Evolutionary conservation across 495 filamentous ascomycete genomes (phyloP).

Genomic region (Lophiostoma macrostomum): DNA sequence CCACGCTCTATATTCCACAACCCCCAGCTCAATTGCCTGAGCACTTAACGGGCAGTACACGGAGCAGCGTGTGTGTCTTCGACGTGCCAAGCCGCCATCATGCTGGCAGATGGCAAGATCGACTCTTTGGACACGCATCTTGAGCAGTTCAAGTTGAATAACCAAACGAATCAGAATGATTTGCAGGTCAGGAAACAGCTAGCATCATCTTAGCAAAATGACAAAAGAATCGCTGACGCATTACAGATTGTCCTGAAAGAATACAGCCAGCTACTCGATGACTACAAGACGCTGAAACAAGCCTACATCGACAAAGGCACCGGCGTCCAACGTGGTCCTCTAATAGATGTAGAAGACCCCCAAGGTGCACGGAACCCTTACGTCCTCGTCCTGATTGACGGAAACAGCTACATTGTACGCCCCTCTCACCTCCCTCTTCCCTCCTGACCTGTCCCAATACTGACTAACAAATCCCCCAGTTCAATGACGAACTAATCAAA

Average conservation of each 20-base stretch:
- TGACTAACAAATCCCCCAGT: conserved; percentile 32
- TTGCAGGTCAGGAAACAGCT: conserved; percentile 13
- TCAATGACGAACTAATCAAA: conserved; percentile 54
- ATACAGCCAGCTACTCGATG: conserved; percentile 44
- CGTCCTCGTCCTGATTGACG: conserved; percentile 59
- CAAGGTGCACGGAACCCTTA: conserved; percentile 59
- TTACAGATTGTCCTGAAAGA: conserved; percentile 24
- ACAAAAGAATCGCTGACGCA: background rate
- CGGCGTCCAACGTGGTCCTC: too few species aligned
- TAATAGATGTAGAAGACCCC: conserved; percentile 54
- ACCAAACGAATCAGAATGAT: conserved; percentile 7
- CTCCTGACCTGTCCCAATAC: background rate
- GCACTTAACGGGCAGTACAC: too few species aligned
- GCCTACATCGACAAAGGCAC: conserved; percentile 53
- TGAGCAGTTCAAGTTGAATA: conserved; percentile 20
- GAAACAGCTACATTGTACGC: conserved; percentile 55
- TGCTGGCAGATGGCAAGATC: conserved; percentile 17
- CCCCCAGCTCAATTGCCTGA: too few species aligned
- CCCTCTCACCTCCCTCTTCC: too few species aligned
- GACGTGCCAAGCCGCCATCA: background rate
- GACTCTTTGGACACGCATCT: conserved; percentile 21
- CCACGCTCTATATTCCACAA: too few species aligned
- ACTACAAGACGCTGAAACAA: conserved; percentile 53
- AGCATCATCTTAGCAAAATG: background rate
- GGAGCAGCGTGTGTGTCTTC: background rate